Percentiles rank a stretch among this genome's conserved stretches.
These are phyloP conservation scores for Tieghemiomyces parasiticus DNA, from an alignment of 192 early-diverging fungal genomes.

Conservation along the genomic window DNA sequence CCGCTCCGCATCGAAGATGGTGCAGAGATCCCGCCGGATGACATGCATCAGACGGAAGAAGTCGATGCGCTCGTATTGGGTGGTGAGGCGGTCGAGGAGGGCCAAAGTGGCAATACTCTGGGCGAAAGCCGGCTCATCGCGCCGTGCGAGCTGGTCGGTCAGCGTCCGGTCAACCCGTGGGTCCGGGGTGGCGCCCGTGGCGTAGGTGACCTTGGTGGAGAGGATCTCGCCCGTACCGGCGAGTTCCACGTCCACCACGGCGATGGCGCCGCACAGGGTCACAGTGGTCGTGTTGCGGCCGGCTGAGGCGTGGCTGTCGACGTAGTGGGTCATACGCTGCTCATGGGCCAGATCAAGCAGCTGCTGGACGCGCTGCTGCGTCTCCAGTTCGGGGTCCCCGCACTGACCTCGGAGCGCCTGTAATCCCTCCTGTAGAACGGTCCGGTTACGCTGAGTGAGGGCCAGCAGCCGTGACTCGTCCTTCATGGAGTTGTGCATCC, in stretches of 20 bases:
- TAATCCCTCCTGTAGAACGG: neutral
- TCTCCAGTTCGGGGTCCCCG: neutral
- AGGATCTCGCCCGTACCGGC: neutral
- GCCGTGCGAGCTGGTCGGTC: neutral
- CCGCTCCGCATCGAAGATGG: neutral
- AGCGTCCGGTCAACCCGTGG: neutral
- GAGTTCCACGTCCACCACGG: slow-evolving; percentile 1
- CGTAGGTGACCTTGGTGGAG: slow-evolving; percentile 1
- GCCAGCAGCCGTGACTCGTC: neutral
- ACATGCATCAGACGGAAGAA: neutral
- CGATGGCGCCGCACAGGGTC: neutral
- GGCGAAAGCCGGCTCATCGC: neutral
- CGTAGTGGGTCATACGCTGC: slow-evolving; percentile 3
- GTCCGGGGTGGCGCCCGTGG: neutral
- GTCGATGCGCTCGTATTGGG: neutral
- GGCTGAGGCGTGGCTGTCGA: neutral
- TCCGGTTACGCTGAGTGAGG: neutral
- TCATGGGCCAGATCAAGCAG: neutral
- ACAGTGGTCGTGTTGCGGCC: neutral
- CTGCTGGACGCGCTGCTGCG: neutral
- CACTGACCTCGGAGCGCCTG: neutral
- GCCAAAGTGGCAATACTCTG: slow-evolving; percentile 3
- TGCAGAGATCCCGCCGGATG: neutral
- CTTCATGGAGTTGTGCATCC: neutral
- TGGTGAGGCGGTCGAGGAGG: slow-evolving; percentile 2